These are phyloP conservation scores for Aureobasidium pullulans DNA, from an alignment of 2,329 filamentous ascomycete species.

Conservation along the genomic window DNA sequence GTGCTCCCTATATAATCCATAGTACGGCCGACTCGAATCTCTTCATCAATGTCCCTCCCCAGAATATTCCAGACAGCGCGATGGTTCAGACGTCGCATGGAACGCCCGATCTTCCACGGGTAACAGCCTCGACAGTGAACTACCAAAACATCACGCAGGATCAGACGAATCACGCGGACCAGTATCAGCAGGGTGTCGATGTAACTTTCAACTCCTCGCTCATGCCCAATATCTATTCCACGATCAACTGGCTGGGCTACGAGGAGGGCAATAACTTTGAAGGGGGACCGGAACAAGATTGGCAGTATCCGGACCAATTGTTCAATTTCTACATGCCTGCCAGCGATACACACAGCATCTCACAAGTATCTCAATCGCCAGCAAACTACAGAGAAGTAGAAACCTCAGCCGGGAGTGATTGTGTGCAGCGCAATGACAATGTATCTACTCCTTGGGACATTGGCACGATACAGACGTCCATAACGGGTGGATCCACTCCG, in stretches of 20 bases:
- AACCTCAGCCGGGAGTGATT: background rate
- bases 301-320: background rate
- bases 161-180: background rate
- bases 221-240: background rate
- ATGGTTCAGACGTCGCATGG: too few species aligned
- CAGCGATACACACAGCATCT: background rate
- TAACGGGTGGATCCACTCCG: background rate
- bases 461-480: background rate
- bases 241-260: background rate
- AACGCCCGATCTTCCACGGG: too few species aligned
- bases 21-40: background rate
- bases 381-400: background rate
- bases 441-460: background rate
- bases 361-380: background rate
- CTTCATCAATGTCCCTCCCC: too few species aligned
- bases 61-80: too few species aligned
- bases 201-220: background rate
- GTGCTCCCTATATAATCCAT: background rate
- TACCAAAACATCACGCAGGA: too few species aligned
- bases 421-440: too few species aligned
- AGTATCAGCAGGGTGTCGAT: background rate
- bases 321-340: background rate
- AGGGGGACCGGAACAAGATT: background rate
- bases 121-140: too few species aligned
- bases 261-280: background rate